Percentiles rank a stretch among this genome's conserved stretches.
Conservation (phyloP, 352 stramenopile species). For the Halophytophthora polymorphica region DNA sequence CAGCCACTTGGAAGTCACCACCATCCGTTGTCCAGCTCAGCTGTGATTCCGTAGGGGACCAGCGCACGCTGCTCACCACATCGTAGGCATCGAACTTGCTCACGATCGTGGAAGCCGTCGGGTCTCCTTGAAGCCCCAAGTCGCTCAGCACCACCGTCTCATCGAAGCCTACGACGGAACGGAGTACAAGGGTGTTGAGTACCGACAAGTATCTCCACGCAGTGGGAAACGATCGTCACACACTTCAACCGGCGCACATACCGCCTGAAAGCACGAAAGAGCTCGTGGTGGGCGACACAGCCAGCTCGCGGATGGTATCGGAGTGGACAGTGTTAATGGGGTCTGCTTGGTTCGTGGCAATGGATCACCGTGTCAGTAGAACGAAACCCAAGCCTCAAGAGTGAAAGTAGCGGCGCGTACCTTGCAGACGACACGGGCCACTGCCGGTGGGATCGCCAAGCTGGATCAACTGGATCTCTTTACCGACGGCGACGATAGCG, state of each 20-base stretch:
- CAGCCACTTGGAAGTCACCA: slow-evolving; percentile 66
- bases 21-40: slow-evolving; percentile 84
- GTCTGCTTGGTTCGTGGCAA: too few relatives aligned
- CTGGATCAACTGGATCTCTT: slow-evolving; percentile 65
- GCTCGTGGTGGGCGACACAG: slow-evolving; percentile 26
- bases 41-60: slow-evolving; percentile 38
- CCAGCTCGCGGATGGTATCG: slow-evolving; percentile 71
- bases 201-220: too few relatives aligned
- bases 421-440: slow-evolving; percentile 32
- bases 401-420: slow-evolving; percentile 9
- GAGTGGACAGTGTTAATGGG: slow-evolving; percentile 58
- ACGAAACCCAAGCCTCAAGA: too few relatives aligned
- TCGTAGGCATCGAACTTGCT: slow-evolving; percentile 70
- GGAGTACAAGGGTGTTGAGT: slow-evolving; percentile 2
- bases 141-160: slow-evolving; percentile 74
- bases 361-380: too few relatives aligned
- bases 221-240: background rate
- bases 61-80: slow-evolving; percentile 79
- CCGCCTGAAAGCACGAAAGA: slow-evolving; percentile 10
- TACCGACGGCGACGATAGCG: slow-evolving; percentile 61
- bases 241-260: background rate
- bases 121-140: slow-evolving; percentile 41
- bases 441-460: slow-evolving; percentile 23
- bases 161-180: slow-evolving; percentile 59
- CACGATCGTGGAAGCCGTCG: slow-evolving; percentile 29